Evolutionary conservation across 495 filamentous ascomycete genomes (phyloP).

Genomic region (Penicillium desertorum): DNA sequence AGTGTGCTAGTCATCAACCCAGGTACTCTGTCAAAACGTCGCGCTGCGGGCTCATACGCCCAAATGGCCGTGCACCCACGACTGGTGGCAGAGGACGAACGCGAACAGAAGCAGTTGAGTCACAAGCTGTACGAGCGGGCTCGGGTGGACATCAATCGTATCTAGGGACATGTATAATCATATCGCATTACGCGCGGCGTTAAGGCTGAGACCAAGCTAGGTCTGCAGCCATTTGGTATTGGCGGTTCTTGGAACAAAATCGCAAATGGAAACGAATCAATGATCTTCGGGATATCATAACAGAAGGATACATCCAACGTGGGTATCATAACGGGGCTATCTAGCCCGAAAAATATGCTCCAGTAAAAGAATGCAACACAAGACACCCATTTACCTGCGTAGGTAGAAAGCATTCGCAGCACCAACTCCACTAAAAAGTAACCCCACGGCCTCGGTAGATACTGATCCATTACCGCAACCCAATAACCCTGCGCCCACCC

Average conservation of each 20-base stretch:
- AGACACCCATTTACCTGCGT: background rate
- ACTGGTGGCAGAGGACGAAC: slow-evolving; percentile 57
- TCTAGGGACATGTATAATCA: slow-evolving; percentile 47
- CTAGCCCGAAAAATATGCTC: slow-evolving; percentile 9
- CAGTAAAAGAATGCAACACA: slow-evolving; percentile 6
- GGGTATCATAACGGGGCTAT: slow-evolving; percentile 16
- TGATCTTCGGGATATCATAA: slow-evolving; percentile 11
- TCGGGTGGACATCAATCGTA: slow-evolving; percentile 81
- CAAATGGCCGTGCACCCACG: slow-evolving; percentile 70
- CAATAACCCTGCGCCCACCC: slow-evolving; percentile 40
- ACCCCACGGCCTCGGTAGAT: background rate
- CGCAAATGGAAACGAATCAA: slow-evolving; percentile 27
- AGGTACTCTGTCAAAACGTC: slow-evolving; percentile 78
- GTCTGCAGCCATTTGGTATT: slow-evolving; percentile 7
- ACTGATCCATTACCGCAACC: slow-evolving; percentile 33
- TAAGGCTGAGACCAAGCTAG: slow-evolving; percentile 12
- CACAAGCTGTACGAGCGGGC: slow-evolving; percentile 79
- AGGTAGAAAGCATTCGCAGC: background rate
- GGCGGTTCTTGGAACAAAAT: slow-evolving; percentile 2
- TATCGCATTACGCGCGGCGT: slow-evolving; percentile 31
- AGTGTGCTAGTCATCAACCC: slow-evolving; percentile 86
- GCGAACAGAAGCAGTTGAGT: slow-evolving; percentile 54
- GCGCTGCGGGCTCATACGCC: slow-evolving; percentile 76
- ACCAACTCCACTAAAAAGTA: background rate
- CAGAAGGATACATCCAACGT: background rate